Evolutionary conservation across 306 rosid species (phyloP).

Genomic region (Trichosanthes cucumerina): DNA sequence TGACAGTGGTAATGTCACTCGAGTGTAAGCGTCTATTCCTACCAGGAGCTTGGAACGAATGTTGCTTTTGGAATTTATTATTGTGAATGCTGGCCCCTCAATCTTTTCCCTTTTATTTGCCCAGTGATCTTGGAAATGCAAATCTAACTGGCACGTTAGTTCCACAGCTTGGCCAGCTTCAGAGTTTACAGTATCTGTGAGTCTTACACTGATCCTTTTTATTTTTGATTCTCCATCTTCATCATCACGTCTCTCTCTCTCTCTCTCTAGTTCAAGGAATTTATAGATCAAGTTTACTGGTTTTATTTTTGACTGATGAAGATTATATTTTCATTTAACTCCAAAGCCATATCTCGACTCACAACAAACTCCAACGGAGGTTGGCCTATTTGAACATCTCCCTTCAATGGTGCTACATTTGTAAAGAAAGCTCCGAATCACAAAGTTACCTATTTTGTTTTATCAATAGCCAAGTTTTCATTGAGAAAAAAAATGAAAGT

Average conservation of each 20-base stretch:
- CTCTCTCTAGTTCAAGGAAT: neutral
- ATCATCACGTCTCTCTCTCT: neutral
- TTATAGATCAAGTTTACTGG: neutral
- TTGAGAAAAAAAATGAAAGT: no score
- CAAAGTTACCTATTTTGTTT: no score
- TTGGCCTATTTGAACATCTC: no score
- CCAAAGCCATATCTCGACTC: no score
- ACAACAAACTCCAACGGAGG: no score
- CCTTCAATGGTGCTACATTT: no score
- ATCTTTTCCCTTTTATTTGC: neutral
- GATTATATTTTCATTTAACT: neutral
- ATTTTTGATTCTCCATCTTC: neutral
- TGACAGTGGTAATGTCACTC: constrained; percentile 71
- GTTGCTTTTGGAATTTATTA: neutral
- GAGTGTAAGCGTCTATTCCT: constrained; percentile 58
- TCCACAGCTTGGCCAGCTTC: constrained; percentile 59
- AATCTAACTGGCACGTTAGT: constrained; percentile 73
- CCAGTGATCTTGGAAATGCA: constrained; percentile 95
- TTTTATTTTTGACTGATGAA: neutral
- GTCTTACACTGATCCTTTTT: constrained; percentile 11
- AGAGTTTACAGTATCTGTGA: constrained; percentile 85
- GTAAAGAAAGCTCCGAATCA: no score
- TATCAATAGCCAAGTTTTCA: no score
- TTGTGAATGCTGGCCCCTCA: neutral
- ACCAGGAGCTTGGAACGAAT: neutral